Evolutionary conservation across 2,329 filamentous ascomycete species (phyloP), one percentile per base, ranked within the genome.

Genomic region (Fusarium sambucinum): DNA sequence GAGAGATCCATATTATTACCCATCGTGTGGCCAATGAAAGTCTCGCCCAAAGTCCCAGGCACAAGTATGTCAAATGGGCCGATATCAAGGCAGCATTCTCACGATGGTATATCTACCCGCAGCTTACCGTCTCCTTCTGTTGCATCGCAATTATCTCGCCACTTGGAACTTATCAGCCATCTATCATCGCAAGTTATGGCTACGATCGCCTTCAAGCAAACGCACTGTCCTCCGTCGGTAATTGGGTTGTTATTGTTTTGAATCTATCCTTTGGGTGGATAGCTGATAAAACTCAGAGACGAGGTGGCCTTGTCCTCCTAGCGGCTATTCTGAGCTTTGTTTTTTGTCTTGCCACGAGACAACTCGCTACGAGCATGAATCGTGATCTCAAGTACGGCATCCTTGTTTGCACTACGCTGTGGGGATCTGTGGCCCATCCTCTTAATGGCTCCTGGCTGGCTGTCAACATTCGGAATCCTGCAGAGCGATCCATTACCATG

Each of bases 151-250:
- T 55, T 30, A 50, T 63, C 25, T 59, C 59, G 13, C 59, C 59
- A 0, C 71, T 72, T 58, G 6, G 67, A 1, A 70, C 69, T 2
- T 73, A 73, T 41, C 61, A 68, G 3, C 70, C 70, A 8, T 72
- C 62, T 3, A 65, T 73, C 67, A 78, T 80, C 5, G 68, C 60
- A 14, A 75, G 75, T 0, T 79, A 80, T 50, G 79, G 79, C 1
- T 81, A 76, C 44, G 75, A 74, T 46, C 63, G 74, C 17, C 73
- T 81, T n/a, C 56, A 59, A 42, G 68, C 71, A 0, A 73, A 73
- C 23, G 71, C 71, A 14, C 76, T 81, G 63, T 69, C 75, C 2
- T 78, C 78, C 0, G 77, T 81, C 21, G 79, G 79, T 8, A 63
- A 70, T 1, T 80, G 78, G 79, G 63, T 76, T 9, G 45, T 79